Conservation (phyloP, 2,329 filamentous ascomycete species). For the Juglanconis juglandina region DNA sequence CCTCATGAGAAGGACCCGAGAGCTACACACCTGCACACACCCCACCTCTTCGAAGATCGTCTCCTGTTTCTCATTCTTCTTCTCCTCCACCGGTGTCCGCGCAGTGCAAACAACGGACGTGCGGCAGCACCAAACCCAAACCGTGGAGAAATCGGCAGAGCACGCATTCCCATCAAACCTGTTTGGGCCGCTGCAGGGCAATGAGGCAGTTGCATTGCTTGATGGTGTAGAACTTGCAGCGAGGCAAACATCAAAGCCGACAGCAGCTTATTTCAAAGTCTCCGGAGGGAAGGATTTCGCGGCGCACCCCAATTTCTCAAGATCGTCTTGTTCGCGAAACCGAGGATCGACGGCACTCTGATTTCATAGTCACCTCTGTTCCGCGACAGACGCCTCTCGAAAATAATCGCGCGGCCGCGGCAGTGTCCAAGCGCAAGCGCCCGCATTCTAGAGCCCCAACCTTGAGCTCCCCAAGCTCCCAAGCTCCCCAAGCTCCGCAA, state of each 20-base stretch:
- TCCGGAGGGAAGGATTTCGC: background rate
- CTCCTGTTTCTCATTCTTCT: background rate
- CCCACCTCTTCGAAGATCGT: background rate
- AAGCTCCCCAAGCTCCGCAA: background rate
- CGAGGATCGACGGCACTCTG: background rate
- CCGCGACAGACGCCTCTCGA: background rate
- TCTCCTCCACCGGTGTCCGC: background rate
- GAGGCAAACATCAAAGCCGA: slow-evolving; percentile 2
- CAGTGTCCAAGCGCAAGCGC: slow-evolving; percentile 1
- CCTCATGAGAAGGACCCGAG: slow-evolving; percentile 2
- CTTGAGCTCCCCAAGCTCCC: background rate
- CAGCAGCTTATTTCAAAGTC: background rate
- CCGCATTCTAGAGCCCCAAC: background rate
- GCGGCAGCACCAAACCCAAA: background rate
- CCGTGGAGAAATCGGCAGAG: background rate
- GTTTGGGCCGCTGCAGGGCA: slow-evolving; percentile 12
- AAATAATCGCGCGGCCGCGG: slow-evolving; percentile 7
- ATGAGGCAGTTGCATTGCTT: slow-evolving; percentile 4
- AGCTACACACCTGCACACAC: background rate
- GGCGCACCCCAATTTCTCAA: background rate
- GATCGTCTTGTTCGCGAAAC: background rate
- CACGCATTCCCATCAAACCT: slow-evolving; percentile 1
- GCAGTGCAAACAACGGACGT: background rate
- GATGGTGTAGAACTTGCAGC: background rate
- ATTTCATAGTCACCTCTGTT: background rate